A percentile compares a stretch with the other conserved stretches of the same genome.
phyloP scores from a whole-genome alignment of 441 rosid species.

The Mallotus japonicus region DNA sequence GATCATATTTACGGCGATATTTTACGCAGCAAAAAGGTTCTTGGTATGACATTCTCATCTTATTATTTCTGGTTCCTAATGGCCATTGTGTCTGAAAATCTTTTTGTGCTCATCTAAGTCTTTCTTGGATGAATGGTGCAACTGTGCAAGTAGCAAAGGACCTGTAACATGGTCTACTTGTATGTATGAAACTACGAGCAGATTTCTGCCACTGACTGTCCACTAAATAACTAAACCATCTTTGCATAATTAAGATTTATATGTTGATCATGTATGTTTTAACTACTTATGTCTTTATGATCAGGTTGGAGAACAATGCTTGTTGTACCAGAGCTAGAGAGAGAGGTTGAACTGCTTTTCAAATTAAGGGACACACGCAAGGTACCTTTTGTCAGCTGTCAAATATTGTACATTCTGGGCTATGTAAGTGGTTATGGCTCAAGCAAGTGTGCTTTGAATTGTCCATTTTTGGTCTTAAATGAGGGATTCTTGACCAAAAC shows the following conservation, averaged over 20 bases:
- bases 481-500: neutral
- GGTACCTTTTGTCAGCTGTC: slow-evolving; percentile 35
- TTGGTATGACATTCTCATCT: slow-evolving; percentile 54
- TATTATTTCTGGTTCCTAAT: neutral
- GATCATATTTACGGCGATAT: slow-evolving; percentile 99
- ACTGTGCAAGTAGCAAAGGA: neutral
- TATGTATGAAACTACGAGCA: neutral
- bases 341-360: slow-evolving; percentile 89
- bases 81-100: neutral
- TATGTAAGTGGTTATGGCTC: neutral
- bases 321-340: slow-evolving; percentile 95
- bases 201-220: neutral
- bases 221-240: neutral
- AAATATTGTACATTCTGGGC: neutral
- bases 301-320: slow-evolving; percentile 99
- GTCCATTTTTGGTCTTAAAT: neutral
- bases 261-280: neutral
- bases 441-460: neutral
- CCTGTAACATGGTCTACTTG: neutral
- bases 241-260: neutral
- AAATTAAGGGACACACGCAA: slow-evolving; percentile 67
- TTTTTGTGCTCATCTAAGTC: neutral
- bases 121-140: neutral
- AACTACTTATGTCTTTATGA: slow-evolving; percentile 9
- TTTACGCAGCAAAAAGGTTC: slow-evolving; percentile 92